Evolutionary conservation across 495 filamentous ascomycete genomes (phyloP), one percentile per base, ranked within the genome.

Genomic region (Monascus purpureus): DNA sequence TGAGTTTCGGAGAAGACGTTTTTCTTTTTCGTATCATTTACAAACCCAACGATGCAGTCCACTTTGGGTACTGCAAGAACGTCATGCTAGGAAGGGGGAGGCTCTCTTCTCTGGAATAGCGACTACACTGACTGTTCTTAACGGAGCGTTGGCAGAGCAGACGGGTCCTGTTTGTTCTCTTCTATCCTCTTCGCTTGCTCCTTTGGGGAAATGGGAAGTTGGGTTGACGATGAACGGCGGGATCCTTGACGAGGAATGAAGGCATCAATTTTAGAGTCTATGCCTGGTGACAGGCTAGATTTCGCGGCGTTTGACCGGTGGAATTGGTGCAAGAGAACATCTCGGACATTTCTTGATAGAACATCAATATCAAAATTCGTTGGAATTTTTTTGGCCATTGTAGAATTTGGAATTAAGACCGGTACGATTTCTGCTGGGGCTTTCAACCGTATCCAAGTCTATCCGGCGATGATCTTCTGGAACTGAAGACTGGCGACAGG

Each of bases 141-240:
- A 79, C 73, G 73, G 73, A 77, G 73, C 73, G 73, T 76, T 80
- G 75, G 75, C 42, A 87, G 70, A 87, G 61, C 42, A 62, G 62
- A 53, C 36, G 45, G 36, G 35, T 28, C 33, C 26, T 42, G 34
- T 32, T 6, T 33, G 35, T 40, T 46, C 44, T 43, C 38, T 42
- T 46, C 50, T 33, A 46, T 38, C 31, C 42, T 48, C 53, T 38
- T 49, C 42, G 40, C 43, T 43, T n/a, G n/a, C n/a, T n/a, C n/a
- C n/a, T n/a, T n/a, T n/a, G n/a, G n/a, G n/a, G n/a, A n/a, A n/a
- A n/a, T n/a, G n/a, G 31, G 35, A 37, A 29, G 30, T 33, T 33
- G 42, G 26, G 29, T 30, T 32, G 7, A 40, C 33, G 39, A 29
- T 31, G 32, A 23, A 28, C 32, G n/a, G 15, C 27, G 11, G 18